These are phyloP conservation scores for Ambrosia artemisiifolia DNA, from an alignment of 129 eudicot species.

Conservation along the genomic window DNA sequence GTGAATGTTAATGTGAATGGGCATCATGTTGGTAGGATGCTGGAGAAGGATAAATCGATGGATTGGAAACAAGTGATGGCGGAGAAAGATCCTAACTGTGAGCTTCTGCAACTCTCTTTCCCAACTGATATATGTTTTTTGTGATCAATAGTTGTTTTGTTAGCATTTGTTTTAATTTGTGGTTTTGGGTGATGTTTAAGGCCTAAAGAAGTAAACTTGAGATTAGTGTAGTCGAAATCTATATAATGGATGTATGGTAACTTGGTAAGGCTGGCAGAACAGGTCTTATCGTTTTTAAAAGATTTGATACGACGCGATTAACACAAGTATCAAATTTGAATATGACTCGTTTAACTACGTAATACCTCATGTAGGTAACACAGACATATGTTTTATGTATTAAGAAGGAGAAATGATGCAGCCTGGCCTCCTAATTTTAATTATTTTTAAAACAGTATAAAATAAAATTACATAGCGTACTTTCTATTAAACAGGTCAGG, in stretches of 20 bases:
- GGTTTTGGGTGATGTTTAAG: slow-evolving; percentile 6
- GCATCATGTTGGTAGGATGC: slow-evolving; percentile 38
- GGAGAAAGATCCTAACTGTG: slow-evolving; percentile 55
- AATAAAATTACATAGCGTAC: too few relatives aligned
- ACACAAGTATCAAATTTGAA: too few relatives aligned
- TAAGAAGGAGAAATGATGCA: too few relatives aligned
- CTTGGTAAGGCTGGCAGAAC: too few relatives aligned
- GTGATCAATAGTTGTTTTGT: not conserved
- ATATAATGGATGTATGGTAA: not conserved
- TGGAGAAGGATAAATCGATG: slow-evolving; percentile 55
- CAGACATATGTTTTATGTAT: too few relatives aligned
- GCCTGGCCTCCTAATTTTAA: too few relatives aligned
- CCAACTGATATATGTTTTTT: not conserved
- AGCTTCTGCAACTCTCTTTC: slow-evolving; percentile 17
- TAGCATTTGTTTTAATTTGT: not conserved
- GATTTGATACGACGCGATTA: too few relatives aligned
- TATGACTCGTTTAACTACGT: too few relatives aligned
- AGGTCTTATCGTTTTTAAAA: too few relatives aligned
- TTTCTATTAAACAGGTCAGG: too few relatives aligned
- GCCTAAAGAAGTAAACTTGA: slow-evolving; percentile 21
- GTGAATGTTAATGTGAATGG: slow-evolving; percentile 54
- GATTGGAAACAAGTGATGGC: slow-evolving; percentile 74
- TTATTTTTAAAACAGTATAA: too few relatives aligned
- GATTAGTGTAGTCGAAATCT: not conserved
- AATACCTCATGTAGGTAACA: too few relatives aligned